Evolutionary conservation across 2,329 filamentous ascomycete species (phyloP).

Genomic region (Metarhizium robertsii): DNA sequence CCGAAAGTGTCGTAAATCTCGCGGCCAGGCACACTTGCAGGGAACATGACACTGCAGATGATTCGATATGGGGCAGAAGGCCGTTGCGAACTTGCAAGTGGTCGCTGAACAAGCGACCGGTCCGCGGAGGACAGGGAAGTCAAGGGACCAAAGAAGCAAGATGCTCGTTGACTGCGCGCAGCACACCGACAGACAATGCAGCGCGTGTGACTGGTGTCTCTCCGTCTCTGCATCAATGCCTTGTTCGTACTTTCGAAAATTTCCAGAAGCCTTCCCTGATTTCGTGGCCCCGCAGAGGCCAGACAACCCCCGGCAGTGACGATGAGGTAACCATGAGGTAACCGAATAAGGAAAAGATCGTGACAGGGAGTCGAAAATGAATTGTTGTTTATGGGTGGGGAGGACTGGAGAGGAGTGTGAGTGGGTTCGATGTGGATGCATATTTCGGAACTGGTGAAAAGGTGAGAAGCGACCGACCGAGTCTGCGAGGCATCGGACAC

Average conservation of each 20-base stretch:
- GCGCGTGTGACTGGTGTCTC: background rate
- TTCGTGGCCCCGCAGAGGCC: background rate
- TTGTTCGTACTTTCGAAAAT: background rate
- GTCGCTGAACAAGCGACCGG: too few relatives aligned
- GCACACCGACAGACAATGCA: background rate
- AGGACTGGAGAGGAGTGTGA: background rate
- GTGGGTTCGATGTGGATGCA: background rate
- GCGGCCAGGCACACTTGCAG: too few relatives aligned
- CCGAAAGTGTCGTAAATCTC: too few relatives aligned
- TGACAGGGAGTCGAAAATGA: background rate
- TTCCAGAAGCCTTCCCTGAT: slow-evolving; percentile 2
- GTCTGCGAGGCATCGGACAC: background rate
- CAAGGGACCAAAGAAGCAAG: background rate
- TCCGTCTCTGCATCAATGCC: background rate
- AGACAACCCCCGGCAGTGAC: background rate
- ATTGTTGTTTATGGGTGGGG: background rate
- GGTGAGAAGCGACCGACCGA: background rate
- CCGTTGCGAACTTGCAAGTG: too few relatives aligned
- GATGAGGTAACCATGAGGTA: background rate
- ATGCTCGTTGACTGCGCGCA: background rate
- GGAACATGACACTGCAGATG: too few relatives aligned
- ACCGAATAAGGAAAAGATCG: background rate
- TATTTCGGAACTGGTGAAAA: background rate
- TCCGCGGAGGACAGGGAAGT: background rate
- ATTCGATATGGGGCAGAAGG: too few relatives aligned